Base-by-base conservation (phyloP, 1,139 yeast species). In the Kodamaea alishanica region DNA sequence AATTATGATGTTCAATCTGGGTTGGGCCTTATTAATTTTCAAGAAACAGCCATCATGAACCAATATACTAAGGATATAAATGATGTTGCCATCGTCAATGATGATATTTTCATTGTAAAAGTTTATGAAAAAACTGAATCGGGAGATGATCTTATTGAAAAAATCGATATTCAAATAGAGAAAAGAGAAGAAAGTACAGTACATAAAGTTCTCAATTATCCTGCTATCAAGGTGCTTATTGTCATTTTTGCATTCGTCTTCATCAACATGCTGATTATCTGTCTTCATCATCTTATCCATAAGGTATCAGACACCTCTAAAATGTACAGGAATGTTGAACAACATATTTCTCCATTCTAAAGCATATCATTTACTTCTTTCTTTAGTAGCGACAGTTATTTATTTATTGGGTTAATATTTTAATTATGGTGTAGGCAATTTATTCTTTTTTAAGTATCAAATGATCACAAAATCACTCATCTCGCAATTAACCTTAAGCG, bases 311-410 rank as follows among this genome's bases (percentile, higher is more conserved):
- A 58, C 34, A 50, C 61, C 1, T 60, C 56, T 28, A 63, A 62
- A 42, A 50, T 63, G 6, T 68, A 68, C 44, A 50, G 67, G 37
- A 59, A 60, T n/a, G 53, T 68, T 23, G 70, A 66, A 30, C 67
- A 63, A 38, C 60, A 54, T 33, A 55, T 63, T 25, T 65, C 72
- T 12, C 74, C 74, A 4, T 64, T 63, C 43, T 64, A 54, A 43
- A 15, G 12, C 8, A 11, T 28, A 15, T n/a, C 11, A 28, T 32
- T 32, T 32, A 27, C 30, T 27, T 27, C 12, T 11, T 27, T 27
- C 12, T 11, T 27, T 27, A 11, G 8, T 11, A 11, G 12, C 11
- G 8, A 27, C 30, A 27, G 5, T 27, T 27, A 7, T 15, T 23
- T 24, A 11, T 30, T 31, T 27, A 11, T 32, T 27, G 39, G 35